A percentile compares a stretch with the other conserved stretches of the same genome.
These are phyloP conservation scores for Phytophthora cactorum DNA, from an alignment of 352 stramenopile species.

Conservation along the genomic window DNA sequence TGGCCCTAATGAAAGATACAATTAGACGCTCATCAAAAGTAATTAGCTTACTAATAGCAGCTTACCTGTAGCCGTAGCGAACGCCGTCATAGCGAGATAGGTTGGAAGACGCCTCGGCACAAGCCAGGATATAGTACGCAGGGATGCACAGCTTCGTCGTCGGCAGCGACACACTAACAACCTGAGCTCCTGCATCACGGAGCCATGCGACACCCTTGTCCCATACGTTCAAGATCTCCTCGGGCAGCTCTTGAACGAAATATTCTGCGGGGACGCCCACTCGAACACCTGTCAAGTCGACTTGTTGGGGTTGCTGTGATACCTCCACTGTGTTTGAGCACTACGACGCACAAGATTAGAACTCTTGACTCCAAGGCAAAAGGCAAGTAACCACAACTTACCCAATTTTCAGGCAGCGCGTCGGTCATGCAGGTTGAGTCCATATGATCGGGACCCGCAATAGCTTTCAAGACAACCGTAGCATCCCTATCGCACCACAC, in stretches of 20 bases:
- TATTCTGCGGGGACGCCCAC: constrained; percentile 96
- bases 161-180: constrained; percentile 78
- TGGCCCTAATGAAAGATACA: constrained; percentile 46
- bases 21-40: neutral
- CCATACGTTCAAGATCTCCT: constrained; percentile 89
- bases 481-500: constrained; percentile 59
- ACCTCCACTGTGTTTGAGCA: constrained; percentile 44
- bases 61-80: constrained; percentile 85
- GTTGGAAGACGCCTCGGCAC: constrained; percentile 98
- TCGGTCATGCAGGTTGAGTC: constrained; percentile 86
- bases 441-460: constrained; percentile 78
- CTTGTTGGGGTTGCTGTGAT: constrained; percentile 28
- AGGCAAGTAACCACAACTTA: constrained; percentile 27
- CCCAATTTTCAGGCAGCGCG: constrained; percentile 55
- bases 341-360: constrained; percentile 22
- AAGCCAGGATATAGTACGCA: constrained; percentile 98
- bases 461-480: constrained; percentile 76
- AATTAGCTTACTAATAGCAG: neutral
- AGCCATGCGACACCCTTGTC: constrained; percentile 77
- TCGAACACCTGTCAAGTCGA: constrained; percentile 76
- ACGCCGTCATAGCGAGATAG: constrained; percentile 97
- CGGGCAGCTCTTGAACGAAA: constrained; percentile 91
- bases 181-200: constrained; percentile 66
- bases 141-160: constrained; percentile 91
- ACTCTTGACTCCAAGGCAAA: neutral